Evolutionary conservation across 202 grass and related monocot genomes (phyloP).

Genomic region (Hordeum pubiflorum): DNA sequence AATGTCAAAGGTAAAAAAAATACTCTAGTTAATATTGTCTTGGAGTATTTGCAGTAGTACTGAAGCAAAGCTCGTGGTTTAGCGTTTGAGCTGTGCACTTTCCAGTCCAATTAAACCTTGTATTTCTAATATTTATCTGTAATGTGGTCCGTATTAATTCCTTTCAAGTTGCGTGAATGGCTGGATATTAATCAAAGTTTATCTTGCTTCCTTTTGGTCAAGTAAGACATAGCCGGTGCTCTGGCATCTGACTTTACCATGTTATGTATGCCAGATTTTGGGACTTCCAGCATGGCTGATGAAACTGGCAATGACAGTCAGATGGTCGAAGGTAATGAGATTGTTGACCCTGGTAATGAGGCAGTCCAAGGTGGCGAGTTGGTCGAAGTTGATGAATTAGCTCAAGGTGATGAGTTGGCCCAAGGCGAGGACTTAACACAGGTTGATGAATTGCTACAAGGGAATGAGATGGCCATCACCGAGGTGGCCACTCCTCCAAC

Average conservation of each 20-base stretch:
- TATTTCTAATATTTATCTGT: not conserved
- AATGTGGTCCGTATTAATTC: not conserved
- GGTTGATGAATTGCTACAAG: slow-evolving; percentile 28
- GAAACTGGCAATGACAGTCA: slow-evolving; percentile 17
- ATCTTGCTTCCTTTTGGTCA: not conserved
- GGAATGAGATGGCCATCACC: slow-evolving; percentile 32
- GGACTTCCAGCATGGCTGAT: slow-evolving; percentile 21
- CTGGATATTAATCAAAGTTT: too few species aligned
- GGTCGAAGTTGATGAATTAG: slow-evolving; percentile 8
- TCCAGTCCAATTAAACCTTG: not conserved
- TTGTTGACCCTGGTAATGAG: slow-evolving; percentile 1
- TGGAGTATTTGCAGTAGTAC: not conserved
- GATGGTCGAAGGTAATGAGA: slow-evolving; percentile 16
- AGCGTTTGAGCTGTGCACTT: not conserved
- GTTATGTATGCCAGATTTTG: not conserved
- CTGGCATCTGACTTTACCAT: not conserved
- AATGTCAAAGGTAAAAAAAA: not conserved
- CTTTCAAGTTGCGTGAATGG: not conserved
- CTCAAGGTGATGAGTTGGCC: slow-evolving; percentile 16
- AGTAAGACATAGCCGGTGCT: not conserved
- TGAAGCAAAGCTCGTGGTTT: not conserved
- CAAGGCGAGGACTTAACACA: slow-evolving; percentile 24
- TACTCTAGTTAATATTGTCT: not conserved
- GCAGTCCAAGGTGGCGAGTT: slow-evolving; percentile 1
- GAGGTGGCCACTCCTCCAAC: slow-evolving; percentile 35